These are phyloP conservation scores for Dendrocalamus sinicus DNA, from an alignment of 176 grass and related monocot species.

Conservation along the genomic window DNA sequence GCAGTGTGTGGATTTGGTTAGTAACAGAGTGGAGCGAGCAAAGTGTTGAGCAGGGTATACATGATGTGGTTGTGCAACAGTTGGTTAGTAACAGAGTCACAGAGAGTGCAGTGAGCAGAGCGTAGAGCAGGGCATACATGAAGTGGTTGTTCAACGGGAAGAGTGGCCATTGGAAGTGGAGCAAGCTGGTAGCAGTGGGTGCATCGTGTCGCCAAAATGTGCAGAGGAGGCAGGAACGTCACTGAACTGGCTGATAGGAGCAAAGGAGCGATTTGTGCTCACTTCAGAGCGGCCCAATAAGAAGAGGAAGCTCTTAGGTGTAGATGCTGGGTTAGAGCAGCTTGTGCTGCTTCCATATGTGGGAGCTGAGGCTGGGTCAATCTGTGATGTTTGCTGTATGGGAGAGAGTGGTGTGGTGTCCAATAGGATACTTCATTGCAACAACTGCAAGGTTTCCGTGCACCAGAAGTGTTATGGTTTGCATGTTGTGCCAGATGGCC, in stretches of 20 bases:
- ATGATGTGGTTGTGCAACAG: conserved; percentile 59
- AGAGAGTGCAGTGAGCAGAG: conserved; percentile 30
- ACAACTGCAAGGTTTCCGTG: conserved; percentile 69
- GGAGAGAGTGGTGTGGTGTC: conserved; percentile 52
- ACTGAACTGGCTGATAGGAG: conserved; percentile 60
- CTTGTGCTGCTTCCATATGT: conserved; percentile 67
- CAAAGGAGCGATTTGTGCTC: conserved; percentile 73
- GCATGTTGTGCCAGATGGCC: conserved; percentile 54
- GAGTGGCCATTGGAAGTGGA: conserved; percentile 36
- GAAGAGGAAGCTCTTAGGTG: conserved; percentile 92
- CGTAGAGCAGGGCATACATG: conserved; percentile 35
- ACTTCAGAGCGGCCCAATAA: conserved; percentile 96
- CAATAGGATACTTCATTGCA: conserved; percentile 71
- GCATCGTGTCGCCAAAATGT: conserved; percentile 19
- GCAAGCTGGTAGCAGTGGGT: conserved; percentile 37
- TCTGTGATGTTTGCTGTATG: conserved; percentile 79
- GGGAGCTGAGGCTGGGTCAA: conserved; percentile 40
- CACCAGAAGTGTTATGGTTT: conserved; percentile 98
- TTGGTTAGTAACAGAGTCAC: conserved; percentile 39
- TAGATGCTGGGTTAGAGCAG: conserved; percentile 77
- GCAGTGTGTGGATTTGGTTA: neutral
- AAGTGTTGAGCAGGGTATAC: conserved; percentile 36
- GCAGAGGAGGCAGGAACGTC: conserved; percentile 37
- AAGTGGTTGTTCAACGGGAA: conserved; percentile 38
- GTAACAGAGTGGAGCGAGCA: conserved; percentile 31